phyloP scores from a whole-genome alignment of 2,329 filamentous ascomycete species.

The Sporothrix luriei region DNA sequence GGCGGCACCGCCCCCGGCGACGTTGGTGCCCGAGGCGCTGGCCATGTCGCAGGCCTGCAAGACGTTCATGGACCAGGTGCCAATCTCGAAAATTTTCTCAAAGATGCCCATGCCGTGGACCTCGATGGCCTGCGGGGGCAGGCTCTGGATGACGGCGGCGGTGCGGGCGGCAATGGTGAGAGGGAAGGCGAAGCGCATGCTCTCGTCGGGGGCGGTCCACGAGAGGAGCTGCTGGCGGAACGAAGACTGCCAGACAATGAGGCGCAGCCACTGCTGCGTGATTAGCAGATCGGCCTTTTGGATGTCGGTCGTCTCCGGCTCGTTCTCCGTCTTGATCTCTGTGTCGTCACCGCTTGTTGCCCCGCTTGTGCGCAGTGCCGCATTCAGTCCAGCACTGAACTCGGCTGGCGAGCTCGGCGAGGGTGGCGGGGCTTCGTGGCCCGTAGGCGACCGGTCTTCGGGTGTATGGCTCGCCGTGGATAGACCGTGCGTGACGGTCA shows the following conservation, averaged over 20 bases:
- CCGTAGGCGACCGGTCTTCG: conserved; percentile 47
- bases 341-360: neutral
- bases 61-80: conserved; percentile 50
- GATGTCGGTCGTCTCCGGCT: conserved; percentile 59
- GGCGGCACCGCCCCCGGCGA: conserved; percentile 35
- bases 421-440: conserved; percentile 15
- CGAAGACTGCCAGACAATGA: conserved; percentile 72
- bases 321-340: conserved; percentile 25
- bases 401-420: conserved; percentile 17
- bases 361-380: neutral
- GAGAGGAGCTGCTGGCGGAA: conserved; percentile 67
- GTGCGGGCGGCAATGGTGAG: conserved; percentile 64
- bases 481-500: conserved; percentile 16
- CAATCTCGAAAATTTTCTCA: conserved; percentile 55
- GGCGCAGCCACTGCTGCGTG: conserved; percentile 70
- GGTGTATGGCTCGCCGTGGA: conserved; percentile 41
- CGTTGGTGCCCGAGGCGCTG: conserved; percentile 29
- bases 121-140: conserved; percentile 49
- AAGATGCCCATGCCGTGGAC: conserved; percentile 55
- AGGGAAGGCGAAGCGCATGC: conserved; percentile 64
- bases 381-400: neutral
- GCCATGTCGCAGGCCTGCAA: conserved; percentile 45
- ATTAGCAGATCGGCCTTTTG: conserved; percentile 70
- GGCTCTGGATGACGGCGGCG: conserved; percentile 48
- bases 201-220: conserved; percentile 58